Base-by-base conservation (phyloP, 108 stramenopile genomes). In the Pseudonitzschia pungens region DNA sequence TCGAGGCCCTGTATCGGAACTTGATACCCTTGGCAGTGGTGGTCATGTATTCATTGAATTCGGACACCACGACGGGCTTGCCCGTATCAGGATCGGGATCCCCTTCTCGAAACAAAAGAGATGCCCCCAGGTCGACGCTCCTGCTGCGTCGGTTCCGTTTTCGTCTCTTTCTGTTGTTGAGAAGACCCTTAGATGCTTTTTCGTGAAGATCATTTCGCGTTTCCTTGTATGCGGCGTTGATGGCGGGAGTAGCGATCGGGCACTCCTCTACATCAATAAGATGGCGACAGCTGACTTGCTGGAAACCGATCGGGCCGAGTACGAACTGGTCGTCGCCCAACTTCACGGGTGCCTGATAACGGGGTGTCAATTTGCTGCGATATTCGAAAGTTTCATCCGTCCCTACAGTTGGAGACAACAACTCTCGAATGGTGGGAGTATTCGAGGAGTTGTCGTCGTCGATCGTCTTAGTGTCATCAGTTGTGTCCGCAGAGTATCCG, bases 341-440 rank as follows among this genome's bases (percentile, higher is more conserved):
- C 78, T 89, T 50, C 0, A 75, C 27, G 24, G 97, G 98, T 14
- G 86, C 81, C 53, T 97, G 86, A 73, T 96, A 97, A 74, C 98
- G 98, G 5, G 98, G 98, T 43, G 98, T 99, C 22, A 99, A 79
- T 77, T 99, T 99, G 67, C 82, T 88, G 10, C 98, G 90, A 75
- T 99, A 99, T 24, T 81, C 81, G 70, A 83, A 97, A n/a, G 86
- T 83, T 53, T 97, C 83, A 21, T 89, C 95, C 9, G 95, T 96
- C 0, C 97, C 97, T 5, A 91, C 32, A 4, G 89, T 88, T 22
- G 66, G 66, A 67, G 50, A 48, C 20, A 67, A 21, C 27, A 43
- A 21, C 26, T 67, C 66, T 4, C 27, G 45, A 28, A 67, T 67
- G 20, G 40, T 18, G 9, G 33, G 11, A n/a, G 41, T 41, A 4